Conservation (phyloP, 2,329 filamentous ascomycete genomes). For the Calonectria honghensis region DNA sequence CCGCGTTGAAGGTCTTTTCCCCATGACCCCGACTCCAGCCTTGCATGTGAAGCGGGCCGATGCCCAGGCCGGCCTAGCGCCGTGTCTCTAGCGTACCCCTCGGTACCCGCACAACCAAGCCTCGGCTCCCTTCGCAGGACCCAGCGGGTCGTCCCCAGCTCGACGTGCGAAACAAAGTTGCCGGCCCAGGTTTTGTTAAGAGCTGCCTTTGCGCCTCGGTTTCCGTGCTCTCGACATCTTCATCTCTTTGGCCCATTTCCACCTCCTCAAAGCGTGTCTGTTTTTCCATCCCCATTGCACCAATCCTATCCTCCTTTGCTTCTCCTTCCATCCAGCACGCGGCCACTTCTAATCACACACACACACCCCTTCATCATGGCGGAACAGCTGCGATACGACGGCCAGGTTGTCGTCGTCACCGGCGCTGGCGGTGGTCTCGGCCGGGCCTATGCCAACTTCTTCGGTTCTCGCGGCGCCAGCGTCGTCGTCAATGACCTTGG, state of each 20-base stretch:
- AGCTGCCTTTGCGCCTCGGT: conserved; percentile 47
- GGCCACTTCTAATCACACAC: conserved; percentile 31
- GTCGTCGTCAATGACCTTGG: conserved; percentile 98
- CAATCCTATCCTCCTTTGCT: background rate
- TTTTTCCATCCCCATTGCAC: conserved; percentile 24
- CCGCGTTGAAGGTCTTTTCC: conserved; percentile 27
- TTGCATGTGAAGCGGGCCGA: conserved; percentile 57
- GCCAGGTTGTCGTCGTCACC: conserved; percentile 89
- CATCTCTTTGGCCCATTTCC: conserved; percentile 30
- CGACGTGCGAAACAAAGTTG: conserved; percentile 42
- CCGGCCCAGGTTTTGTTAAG: conserved; percentile 54
- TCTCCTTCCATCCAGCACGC: conserved; percentile 10
- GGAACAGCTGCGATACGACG: conserved; percentile 85
- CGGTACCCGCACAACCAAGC: conserved; percentile 56
- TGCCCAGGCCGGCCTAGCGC: conserved; percentile 53
- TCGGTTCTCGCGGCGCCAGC: conserved; percentile 91
- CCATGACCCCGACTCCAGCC: conserved; percentile 35
- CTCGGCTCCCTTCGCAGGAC: conserved; percentile 55
- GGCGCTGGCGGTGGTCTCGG: conserved; percentile 87
- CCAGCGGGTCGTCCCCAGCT: conserved; percentile 36
- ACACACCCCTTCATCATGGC: conserved; percentile 69
- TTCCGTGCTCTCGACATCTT: conserved; percentile 24
- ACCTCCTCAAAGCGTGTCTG: conserved; percentile 30
- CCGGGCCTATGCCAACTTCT: conserved; percentile 91
- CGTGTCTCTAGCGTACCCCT: conserved; percentile 54